Evolutionary conservation across 176 grass and related monocot species (phyloP).

Genomic region (Aegilops bicornis): DNA sequence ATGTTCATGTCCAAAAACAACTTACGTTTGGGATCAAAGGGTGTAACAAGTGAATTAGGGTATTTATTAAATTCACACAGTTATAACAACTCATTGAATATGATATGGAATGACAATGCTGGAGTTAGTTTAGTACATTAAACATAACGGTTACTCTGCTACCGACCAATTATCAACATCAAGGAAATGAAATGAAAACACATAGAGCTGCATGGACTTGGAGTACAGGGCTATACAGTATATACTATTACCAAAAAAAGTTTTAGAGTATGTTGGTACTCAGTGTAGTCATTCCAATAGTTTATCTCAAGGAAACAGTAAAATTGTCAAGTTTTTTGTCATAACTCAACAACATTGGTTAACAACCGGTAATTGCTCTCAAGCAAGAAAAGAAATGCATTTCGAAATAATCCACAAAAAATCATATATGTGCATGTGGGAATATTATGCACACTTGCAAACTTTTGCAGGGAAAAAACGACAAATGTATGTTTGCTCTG

Average conservation of each 20-base stretch:
- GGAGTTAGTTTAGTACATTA: neutral
- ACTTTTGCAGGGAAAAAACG: neutral
- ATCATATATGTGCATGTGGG: neutral
- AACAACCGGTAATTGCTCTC: neutral
- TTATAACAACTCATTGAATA: neutral
- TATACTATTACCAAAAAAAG: constrained; percentile 15
- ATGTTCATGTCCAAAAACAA: neutral
- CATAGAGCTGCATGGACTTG: constrained; percentile 2
- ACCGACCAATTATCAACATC: neutral
- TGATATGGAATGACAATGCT: neutral
- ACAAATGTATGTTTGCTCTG: neutral
- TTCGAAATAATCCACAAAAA: neutral
- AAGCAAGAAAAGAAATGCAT: neutral
- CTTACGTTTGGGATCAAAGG: neutral
- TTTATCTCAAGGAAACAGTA: constrained; percentile 5
- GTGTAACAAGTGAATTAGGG: neutral
- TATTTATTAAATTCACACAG: neutral
- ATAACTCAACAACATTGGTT: constrained; percentile 14
- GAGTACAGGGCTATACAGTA: neutral
- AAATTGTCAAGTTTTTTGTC: neutral
- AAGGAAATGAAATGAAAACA: constrained; percentile 21
- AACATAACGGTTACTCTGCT: constrained; percentile 18
- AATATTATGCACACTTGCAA: neutral
- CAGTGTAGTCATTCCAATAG: neutral
- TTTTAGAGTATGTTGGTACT: neutral